A percentile compares a stretch with the other conserved stretches of the same genome.
These are phyloP conservation scores for Yarrowia galli DNA, from an alignment of 1,139 yeast species.

Conservation along the genomic window DNA sequence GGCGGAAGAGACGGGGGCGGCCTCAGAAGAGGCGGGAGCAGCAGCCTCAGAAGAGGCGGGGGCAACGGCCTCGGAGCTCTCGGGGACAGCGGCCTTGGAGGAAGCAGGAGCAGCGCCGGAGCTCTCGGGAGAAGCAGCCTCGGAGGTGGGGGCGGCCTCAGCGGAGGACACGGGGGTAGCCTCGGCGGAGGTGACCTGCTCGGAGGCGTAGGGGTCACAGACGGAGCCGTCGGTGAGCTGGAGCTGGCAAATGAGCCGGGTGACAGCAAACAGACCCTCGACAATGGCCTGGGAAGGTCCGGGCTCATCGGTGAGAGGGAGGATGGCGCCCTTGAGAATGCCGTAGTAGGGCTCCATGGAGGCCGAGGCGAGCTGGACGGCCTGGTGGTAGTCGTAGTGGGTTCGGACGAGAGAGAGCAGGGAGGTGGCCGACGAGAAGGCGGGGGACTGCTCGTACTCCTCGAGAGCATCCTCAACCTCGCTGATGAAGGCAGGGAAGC, in stretches of 20 bases:
- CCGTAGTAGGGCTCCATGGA: conserved; percentile 84
- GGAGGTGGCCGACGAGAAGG: conserved; percentile 9
- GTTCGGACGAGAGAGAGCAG: conserved; percentile 14
- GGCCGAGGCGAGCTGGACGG: conserved; percentile 56
- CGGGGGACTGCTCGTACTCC: conserved; percentile 3
- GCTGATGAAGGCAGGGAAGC: conserved; percentile 17
- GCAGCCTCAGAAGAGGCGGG: not conserved
- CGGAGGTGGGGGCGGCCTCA: not conserved
- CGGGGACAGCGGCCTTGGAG: not conserved
- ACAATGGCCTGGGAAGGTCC: not conserved
- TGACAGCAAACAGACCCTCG: conserved; percentile 19
- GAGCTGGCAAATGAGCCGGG: conserved; percentile 19
- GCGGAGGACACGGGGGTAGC: not conserved
- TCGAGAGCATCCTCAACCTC: conserved; percentile 1
- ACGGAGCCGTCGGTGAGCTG: conserved; percentile 23
- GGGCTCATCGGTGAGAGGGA: conserved; percentile 13
- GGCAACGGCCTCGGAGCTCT: not conserved
- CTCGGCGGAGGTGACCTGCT: conserved; percentile 7
- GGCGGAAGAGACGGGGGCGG: not conserved
- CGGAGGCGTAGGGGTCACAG: conserved; percentile 17
- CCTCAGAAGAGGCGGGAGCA: not conserved
- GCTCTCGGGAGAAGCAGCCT: not conserved
- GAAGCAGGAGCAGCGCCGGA: not conserved
- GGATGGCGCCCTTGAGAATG: conserved; percentile 60
- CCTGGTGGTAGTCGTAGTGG: conserved; percentile 22